Evolutionary conservation across 257 asterid species (phyloP), one percentile per base, ranked within the genome.

Genomic region (Paulownia fortunei): DNA sequence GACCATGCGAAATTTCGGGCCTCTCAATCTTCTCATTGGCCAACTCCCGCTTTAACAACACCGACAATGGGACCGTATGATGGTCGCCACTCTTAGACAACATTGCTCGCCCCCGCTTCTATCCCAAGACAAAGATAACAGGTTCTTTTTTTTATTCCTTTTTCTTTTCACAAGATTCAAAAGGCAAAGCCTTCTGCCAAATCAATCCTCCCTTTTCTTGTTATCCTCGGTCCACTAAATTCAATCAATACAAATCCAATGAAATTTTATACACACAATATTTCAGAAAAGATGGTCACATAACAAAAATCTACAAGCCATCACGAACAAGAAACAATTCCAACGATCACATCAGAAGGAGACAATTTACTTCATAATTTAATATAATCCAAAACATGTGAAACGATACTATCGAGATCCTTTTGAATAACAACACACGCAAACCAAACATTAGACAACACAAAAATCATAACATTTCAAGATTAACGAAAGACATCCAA

Each of bases 11-110:
- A 73, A 89, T 69, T 77, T 91, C 97, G 2, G 98, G 98, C 82
- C 65, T 87, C 71, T 92, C 98, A 23, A 88, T 78, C 94, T 92
- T 92, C 90, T 92, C 98, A 78, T 81, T 89, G 49, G 94, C 98
- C 80, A 86, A 81, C 84, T 92, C 98, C 69, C 98, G 87, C 86
- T 92, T 92, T 62, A 92, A 79, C 86, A 92, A 83, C 65, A 92
- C 90, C 74, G 98, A 92, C 65, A 92, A 89, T 66, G 98, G 94
- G 81, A 91, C 89, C 60, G 94, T 82, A 19, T 89, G 94, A 84
- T 90, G 93, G 65, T 92, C 97, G 76, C 87, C 90, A 51, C 73
- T 39, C 78, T 86, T 92, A 5, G 96, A 58, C 89, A 85, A 73
- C 93, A 91, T 92, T 72, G 73, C 86, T 82, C 59, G 32, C 80